These are phyloP conservation scores for Aphanomyces invadans DNA, from an alignment of 352 stramenopile species.

Conservation along the genomic window DNA sequence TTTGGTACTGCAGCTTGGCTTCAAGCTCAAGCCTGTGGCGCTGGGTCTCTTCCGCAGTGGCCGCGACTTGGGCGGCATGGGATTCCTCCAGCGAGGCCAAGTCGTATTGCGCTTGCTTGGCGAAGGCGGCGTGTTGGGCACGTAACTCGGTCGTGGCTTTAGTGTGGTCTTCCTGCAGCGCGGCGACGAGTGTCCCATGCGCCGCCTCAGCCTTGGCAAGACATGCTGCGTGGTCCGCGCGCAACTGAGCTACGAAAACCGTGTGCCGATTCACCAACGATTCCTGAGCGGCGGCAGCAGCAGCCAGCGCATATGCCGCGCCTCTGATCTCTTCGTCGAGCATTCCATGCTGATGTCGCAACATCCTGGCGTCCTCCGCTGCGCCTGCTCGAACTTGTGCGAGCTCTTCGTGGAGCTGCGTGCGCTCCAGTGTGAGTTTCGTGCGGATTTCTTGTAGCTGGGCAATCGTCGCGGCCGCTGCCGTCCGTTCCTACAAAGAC, in stretches of 20 bases:
- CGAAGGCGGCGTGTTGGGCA: not conserved
- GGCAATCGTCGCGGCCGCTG: not conserved
- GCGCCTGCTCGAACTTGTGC: not conserved
- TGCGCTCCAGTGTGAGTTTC: not conserved
- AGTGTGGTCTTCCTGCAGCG: not conserved
- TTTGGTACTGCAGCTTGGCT: constrained; percentile 1
- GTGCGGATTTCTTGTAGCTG: not conserved
- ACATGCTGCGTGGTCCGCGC: not conserved
- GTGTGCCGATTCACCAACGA: not conserved
- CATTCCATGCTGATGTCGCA: not conserved
- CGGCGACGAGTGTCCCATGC: not conserved
- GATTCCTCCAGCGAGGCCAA: not conserved
- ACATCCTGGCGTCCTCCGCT: not conserved
- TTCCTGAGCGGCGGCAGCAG: not conserved
- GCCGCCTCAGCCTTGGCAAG: not conserved
- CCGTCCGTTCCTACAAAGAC: not conserved
- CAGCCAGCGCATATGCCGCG: not conserved
- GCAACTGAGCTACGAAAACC: not conserved
- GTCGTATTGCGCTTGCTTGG: not conserved
- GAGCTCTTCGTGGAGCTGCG: not conserved
- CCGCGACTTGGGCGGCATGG: not conserved
- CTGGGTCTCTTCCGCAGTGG: not conserved
- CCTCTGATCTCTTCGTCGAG: not conserved
- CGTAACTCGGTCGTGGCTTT: not conserved
- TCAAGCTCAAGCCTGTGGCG: not conserved